Evolutionary conservation across 2,329 filamentous ascomycete genomes (phyloP), one percentile per base, ranked within the genome.

Genomic region (Cytospora paraplurivora): DNA sequence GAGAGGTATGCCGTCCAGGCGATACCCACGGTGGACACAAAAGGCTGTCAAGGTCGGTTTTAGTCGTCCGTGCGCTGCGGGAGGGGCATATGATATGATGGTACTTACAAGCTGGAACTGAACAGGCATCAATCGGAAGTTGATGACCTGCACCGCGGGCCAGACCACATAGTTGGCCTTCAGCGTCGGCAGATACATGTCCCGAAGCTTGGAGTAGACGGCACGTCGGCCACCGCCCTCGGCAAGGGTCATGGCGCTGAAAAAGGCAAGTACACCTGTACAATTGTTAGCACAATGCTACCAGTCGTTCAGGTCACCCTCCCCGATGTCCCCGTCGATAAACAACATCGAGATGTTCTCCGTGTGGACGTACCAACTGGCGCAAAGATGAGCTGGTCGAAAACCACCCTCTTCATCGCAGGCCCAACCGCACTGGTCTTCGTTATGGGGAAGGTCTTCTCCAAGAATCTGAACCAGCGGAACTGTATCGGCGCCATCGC

Each of bases 1-100:
- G 93, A 97, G 12, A 99, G 86, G 76, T 97, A 99, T 21, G 93
- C 94, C 12, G 95, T 98, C 95, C 94, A 98, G 38, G 93, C 93
- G 71, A 98, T 98, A 82, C 94, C 94, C 62, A 99, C 79, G 10
- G 92, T 96, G 17, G 94, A 97, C 10, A 97, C 94, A 74, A 99
- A 98, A 0, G 94, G 94, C 93, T 97, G 71, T 51, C 52, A 47
- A n/a, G 38, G 13, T 21, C 69, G 56, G 62, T 63, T 69, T 69
- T 33, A 69, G 59, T 19, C 55, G 37, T 7, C 12, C 49, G 32
- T 34, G 54, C 27, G 47, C 1, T 27, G 15, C 10, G 32, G 15
- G 5, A 51, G 13, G 27, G 19, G 38, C 8, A 7, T 12, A 7
- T 11, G 35, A n/a, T 13, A 3, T 32, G 34, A 61, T 13, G 54